Evolutionary conservation across 2,329 filamentous ascomycete species (phyloP).

Genomic region (Colletotrichum sp.): DNA sequence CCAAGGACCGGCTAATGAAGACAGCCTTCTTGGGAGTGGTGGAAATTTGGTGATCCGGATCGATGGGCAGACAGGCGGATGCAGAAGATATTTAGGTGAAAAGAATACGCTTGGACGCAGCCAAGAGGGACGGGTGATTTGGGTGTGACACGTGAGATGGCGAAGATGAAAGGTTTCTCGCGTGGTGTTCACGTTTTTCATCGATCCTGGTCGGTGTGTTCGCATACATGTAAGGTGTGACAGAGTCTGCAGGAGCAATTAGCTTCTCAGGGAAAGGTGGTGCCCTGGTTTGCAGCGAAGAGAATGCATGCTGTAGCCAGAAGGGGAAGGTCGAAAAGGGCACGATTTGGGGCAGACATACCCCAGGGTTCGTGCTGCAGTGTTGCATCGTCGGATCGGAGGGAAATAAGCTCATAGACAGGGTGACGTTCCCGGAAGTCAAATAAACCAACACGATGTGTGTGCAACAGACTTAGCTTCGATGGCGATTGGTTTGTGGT

Average conservation of each 20-base stretch:
- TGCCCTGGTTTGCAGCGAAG: neutral
- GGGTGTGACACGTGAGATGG: neutral
- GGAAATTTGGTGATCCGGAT: slow-evolving; percentile 1
- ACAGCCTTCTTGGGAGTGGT: neutral
- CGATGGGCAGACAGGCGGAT: neutral
- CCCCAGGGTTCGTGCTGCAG: neutral
- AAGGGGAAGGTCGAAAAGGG: neutral
- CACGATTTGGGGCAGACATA: neutral
- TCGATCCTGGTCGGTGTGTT: accelerated
- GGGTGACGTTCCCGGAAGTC: neutral
- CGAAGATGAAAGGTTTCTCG: neutral
- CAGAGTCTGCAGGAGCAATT: neutral
- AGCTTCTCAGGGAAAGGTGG: neutral
- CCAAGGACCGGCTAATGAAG: slow-evolving; percentile 1
- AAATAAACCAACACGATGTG: neutral
- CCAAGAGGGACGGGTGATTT: neutral
- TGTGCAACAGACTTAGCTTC: neutral
- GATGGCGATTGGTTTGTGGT: neutral
- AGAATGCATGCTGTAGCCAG: neutral
- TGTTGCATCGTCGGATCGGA: neutral
- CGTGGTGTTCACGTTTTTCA: neutral
- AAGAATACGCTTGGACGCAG: neutral
- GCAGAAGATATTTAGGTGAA: neutral
- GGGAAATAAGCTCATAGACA: neutral
- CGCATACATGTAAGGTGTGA: neutral